phyloP scores from a whole-genome alignment of 2,329 filamentous ascomycete species.

The Sclerotinia nivalis region DNA sequence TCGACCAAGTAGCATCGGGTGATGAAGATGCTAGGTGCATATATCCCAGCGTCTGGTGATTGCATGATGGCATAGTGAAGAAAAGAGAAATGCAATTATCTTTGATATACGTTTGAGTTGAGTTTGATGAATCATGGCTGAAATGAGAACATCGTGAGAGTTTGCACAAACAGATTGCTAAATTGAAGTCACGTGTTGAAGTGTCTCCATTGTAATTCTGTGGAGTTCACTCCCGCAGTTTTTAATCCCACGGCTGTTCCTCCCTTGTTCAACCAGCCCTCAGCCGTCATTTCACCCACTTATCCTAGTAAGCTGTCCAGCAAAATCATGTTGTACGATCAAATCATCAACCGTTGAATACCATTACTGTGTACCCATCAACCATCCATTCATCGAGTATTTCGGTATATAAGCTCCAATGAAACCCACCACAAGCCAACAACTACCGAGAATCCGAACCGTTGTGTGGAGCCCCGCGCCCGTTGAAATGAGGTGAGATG shows the following conservation, averaged over 20 bases:
- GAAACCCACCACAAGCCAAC: too few relatives aligned
- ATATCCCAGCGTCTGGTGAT: neutral
- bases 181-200: neutral
- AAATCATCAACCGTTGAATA: too few relatives aligned
- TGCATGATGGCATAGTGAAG: neutral
- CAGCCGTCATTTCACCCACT: too few relatives aligned
- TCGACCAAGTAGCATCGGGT: neutral
- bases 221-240: too few relatives aligned
- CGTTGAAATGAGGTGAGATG: too few relatives aligned
- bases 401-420: too few relatives aligned
- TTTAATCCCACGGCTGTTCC: too few relatives aligned
- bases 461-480: too few relatives aligned
- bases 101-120: neutral
- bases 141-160: neutral
- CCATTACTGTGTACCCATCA: neutral
- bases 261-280: too few relatives aligned
- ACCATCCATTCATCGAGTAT: neutral
- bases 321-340: too few relatives aligned
- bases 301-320: too few relatives aligned
- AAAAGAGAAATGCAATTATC: neutral
- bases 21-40: neutral
- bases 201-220: neutral
- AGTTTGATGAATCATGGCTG: neutral
- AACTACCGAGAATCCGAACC: too few relatives aligned
- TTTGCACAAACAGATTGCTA: neutral